These are phyloP conservation scores for Penicillium sp. DNA, from an alignment of 2,329 filamentous ascomycete species.

Conservation along the genomic window DNA sequence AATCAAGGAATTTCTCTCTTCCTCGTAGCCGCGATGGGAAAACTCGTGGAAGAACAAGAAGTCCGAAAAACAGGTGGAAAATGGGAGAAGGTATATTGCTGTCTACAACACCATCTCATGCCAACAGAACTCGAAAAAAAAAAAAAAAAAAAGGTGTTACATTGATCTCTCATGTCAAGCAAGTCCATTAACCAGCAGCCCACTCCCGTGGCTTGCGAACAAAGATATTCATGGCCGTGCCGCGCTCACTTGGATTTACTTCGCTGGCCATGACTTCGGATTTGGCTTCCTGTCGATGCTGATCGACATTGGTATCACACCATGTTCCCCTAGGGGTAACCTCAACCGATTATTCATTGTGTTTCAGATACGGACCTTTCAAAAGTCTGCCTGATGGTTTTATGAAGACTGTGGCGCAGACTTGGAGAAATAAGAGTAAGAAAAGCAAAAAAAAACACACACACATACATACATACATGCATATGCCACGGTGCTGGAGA, in stretches of 20 bases:
- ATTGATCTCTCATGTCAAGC: neutral
- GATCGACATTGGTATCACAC: neutral
- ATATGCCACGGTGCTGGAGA: neutral
- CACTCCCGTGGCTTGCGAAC: too few relatives aligned
- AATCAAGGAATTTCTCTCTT: too few relatives aligned
- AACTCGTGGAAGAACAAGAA: neutral
- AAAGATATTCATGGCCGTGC: neutral
- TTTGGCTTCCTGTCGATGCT: neutral
- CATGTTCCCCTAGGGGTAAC: too few relatives aligned
- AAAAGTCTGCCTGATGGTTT: neutral
- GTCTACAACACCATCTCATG: neutral
- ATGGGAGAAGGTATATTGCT: neutral
- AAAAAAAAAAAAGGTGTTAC: neutral
- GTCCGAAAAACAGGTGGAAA: neutral
- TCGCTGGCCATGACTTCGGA: neutral
- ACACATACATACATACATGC: too few relatives aligned
- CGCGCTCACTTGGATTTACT: too few relatives aligned
- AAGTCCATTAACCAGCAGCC: neutral
- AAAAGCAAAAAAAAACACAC: neutral
- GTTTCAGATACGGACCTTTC: neutral
- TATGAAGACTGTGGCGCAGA: neutral
- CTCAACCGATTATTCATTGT: neutral
- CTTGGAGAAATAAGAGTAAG: neutral
- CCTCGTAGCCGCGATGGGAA: too few relatives aligned
- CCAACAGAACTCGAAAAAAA: neutral